These are phyloP conservation scores for Pseudogymnoascus sp. DNA, from an alignment of 2,329 filamentous ascomycete genomes.

Conservation along the genomic window DNA sequence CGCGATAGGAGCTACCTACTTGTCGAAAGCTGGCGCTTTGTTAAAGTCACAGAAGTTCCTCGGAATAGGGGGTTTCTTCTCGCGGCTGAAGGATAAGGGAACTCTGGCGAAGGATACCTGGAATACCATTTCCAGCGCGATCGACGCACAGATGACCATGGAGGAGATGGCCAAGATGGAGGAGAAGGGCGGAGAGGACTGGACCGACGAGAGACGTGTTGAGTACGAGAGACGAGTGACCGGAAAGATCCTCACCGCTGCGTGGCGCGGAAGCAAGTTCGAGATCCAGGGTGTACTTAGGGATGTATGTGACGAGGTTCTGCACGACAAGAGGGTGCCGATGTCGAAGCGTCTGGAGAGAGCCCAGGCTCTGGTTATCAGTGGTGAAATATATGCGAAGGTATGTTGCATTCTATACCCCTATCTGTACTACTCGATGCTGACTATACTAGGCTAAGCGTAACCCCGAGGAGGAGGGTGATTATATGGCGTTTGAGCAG, in stretches of 20 bases:
- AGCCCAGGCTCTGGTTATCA: slow-evolving; percentile 78
- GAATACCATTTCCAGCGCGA: slow-evolving; percentile 93
- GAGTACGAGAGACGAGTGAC: slow-evolving; percentile 95
- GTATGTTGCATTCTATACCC: slow-evolving; percentile 39
- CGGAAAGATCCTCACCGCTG: slow-evolving; percentile 93
- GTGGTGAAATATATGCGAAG: slow-evolving; percentile 82
- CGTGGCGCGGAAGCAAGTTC: slow-evolving; percentile 93
- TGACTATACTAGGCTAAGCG: slow-evolving; percentile 58
- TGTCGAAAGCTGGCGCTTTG: slow-evolving; percentile 77
- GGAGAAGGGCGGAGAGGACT: slow-evolving; percentile 88
- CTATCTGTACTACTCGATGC: not conserved
- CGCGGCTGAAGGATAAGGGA: slow-evolving; percentile 89
- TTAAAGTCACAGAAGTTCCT: slow-evolving; percentile 96
- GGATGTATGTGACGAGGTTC: slow-evolving; percentile 83
- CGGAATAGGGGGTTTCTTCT: slow-evolving; percentile 91
- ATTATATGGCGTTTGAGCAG: slow-evolving; percentile 98
- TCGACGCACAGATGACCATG: slow-evolving; percentile 96
- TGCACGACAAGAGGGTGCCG: slow-evolving; percentile 64
- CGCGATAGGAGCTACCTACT: slow-evolving; percentile 85
- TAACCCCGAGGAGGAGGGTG: slow-evolving; percentile 90
- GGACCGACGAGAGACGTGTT: slow-evolving; percentile 94
- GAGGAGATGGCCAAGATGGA: slow-evolving; percentile 98
- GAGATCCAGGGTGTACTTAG: slow-evolving; percentile 94
- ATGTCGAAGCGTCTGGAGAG: slow-evolving; percentile 81
- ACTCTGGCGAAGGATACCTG: slow-evolving; percentile 96